These are phyloP conservation scores for Actinomortierella wolfii DNA, from an alignment of 371 early-diverging fungal species.

Conservation along the genomic window DNA sequence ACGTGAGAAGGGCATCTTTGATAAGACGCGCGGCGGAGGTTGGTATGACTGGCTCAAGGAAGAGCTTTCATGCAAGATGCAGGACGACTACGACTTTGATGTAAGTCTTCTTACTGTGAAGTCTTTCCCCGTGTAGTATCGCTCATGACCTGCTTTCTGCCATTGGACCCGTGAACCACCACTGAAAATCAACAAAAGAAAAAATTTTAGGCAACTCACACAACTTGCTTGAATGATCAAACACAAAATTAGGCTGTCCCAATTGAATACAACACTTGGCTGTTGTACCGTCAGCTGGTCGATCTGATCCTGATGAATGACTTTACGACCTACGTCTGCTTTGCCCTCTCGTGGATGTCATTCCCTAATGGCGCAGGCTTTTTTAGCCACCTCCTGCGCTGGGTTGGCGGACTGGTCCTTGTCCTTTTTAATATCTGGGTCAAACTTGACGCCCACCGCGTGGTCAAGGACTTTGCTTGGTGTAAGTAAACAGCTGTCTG, in stretches of 20 bases:
- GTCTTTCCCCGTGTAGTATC: too few species aligned
- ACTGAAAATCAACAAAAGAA: too few species aligned
- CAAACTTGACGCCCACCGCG: slow-evolving; percentile 94
- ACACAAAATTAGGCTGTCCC: slow-evolving; percentile 61
- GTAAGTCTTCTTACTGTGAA: slow-evolving; percentile 45
- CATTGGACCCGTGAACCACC: too few species aligned
- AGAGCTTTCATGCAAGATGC: slow-evolving; percentile 87
- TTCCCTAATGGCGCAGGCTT: slow-evolving; percentile 54
- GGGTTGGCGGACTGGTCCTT: slow-evolving; percentile 77
- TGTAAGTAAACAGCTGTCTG: slow-evolving; percentile 62
- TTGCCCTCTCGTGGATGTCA: slow-evolving; percentile 77
- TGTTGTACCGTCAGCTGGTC: slow-evolving; percentile 92
- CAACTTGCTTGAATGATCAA: too few species aligned
- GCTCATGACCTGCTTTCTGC: too few species aligned
- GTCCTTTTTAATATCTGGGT: slow-evolving; percentile 94
- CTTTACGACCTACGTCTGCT: slow-evolving; percentile 84
- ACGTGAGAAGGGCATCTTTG: slow-evolving; percentile 65
- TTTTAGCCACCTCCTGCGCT: slow-evolving; percentile 69
- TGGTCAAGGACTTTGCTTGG: slow-evolving; percentile 97
- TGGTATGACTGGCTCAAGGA: slow-evolving; percentile 67
- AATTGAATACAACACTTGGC: slow-evolving; percentile 94
- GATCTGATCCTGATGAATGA: slow-evolving; percentile 94
- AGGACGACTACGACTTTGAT: slow-evolving; percentile 79
- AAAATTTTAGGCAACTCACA: too few species aligned
- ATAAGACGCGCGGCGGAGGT: slow-evolving; percentile 46